Conservation (phyloP, 345 rosid species). For the Salix udensis region DNA sequence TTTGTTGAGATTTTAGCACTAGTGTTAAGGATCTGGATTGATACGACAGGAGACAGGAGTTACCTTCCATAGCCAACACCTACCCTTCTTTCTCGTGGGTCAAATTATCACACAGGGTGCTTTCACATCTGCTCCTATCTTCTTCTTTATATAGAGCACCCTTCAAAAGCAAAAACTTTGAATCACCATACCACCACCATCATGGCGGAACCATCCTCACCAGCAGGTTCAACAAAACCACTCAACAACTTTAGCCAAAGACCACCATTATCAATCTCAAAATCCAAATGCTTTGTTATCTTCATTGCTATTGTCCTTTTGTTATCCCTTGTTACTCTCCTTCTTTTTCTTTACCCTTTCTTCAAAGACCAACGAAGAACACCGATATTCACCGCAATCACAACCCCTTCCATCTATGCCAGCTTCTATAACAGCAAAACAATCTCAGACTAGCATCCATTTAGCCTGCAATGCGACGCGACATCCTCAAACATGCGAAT, state of each 20-base stretch:
- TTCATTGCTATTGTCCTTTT: constrained; percentile 10
- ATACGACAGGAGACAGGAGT: too few relatives aligned
- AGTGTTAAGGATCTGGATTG: too few relatives aligned
- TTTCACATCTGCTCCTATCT: neutral
- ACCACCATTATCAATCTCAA: neutral
- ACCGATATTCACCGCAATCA: neutral
- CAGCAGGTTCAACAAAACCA: neutral
- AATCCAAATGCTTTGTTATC: constrained; percentile 4
- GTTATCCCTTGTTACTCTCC: constrained; percentile 6
- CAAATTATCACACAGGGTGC: too few relatives aligned
- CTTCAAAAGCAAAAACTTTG: neutral
- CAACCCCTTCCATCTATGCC: neutral
- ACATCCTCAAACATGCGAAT: constrained; percentile 39
- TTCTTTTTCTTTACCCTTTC: constrained; percentile 10
- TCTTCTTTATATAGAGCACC: neutral
- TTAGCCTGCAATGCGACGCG: constrained; percentile 58
- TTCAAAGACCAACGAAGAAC: neutral
- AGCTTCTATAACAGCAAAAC: neutral
- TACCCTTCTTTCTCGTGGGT: neutral
- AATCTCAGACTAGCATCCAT: constrained; percentile 19
- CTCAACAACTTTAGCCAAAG: neutral
- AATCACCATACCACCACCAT: neutral
- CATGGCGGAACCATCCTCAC: constrained; percentile 2
- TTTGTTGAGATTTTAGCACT: too few relatives aligned
- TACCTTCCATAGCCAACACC: too few relatives aligned